Evolutionary conservation across 768 basidiomycete genomes (phyloP).

Genomic region (Podaxis sp.): DNA sequence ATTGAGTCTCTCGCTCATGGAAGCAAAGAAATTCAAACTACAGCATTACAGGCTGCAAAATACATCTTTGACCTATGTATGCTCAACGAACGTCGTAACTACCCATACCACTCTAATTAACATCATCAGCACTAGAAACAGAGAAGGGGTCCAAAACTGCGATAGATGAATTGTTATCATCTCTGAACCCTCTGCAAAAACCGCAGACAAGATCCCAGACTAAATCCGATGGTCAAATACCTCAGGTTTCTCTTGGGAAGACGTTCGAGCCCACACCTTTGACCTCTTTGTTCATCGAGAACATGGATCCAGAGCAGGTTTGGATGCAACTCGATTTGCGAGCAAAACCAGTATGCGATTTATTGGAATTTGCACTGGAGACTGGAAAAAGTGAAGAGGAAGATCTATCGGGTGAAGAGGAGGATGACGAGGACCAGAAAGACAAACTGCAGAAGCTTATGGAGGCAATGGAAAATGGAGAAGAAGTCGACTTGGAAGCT

Average conservation of each 20-base stretch:
- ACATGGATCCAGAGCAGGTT: slow-evolving; percentile 80
- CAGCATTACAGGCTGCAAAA: slow-evolving; percentile 67
- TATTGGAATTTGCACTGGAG: slow-evolving; percentile 62
- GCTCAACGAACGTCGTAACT: slow-evolving; percentile 17
- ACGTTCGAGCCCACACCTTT: slow-evolving; percentile 65
- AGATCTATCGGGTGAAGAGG: slow-evolving; percentile 37
- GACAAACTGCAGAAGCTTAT: slow-evolving; percentile 92
- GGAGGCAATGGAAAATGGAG: slow-evolving; percentile 86
- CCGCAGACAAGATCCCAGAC: slow-evolving; percentile 73
- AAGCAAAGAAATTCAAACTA: slow-evolving; percentile 45
- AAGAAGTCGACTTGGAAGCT: slow-evolving; percentile 53
- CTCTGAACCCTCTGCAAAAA: slow-evolving; percentile 61
- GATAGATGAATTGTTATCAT: slow-evolving; percentile 61
- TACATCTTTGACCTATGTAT: slow-evolving; percentile 73
- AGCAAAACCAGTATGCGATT: slow-evolving; percentile 61
- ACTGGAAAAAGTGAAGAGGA: slow-evolving; percentile 32
- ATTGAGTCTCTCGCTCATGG: slow-evolving; percentile 55
- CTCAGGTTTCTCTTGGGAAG: slow-evolving; percentile 25
- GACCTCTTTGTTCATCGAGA: slow-evolving; percentile 66
- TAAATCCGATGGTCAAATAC: slow-evolving; percentile 36
- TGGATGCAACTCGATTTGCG: slow-evolving; percentile 94
- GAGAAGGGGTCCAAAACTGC: slow-evolving; percentile 63
- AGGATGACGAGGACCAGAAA: slow-evolving; percentile 66
- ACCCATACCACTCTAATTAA: slow-evolving; percentile 11
- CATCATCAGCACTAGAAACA: slow-evolving; percentile 52